Percentiles rank a stretch among this genome's conserved stretches.
Conservation (phyloP, 441 rosid genomes). For the Viola pubescens region DNA sequence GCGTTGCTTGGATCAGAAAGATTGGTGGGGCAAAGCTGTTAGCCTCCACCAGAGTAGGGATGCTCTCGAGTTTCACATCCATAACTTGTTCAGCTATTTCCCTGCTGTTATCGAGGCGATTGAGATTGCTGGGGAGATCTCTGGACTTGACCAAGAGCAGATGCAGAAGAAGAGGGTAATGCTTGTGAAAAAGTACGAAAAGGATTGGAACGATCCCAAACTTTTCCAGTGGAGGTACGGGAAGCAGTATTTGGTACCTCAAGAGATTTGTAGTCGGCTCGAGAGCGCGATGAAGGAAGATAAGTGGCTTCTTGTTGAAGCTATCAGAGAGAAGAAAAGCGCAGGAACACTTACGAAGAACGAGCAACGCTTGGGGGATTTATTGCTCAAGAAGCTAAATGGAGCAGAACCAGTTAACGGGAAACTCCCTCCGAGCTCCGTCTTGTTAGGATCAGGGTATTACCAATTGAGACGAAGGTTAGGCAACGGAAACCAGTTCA, state of each 20-base stretch:
- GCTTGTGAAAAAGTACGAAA: constrained; percentile 58
- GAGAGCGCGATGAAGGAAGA: constrained; percentile 74
- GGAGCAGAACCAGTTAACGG: constrained; percentile 34
- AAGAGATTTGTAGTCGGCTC: constrained; percentile 41
- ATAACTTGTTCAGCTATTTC: constrained; percentile 63
- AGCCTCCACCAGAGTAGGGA: constrained; percentile 74
- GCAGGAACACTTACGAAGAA: constrained; percentile 38
- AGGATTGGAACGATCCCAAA: constrained; percentile 76
- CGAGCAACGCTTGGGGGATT: constrained; percentile 57
- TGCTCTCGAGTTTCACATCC: constrained; percentile 69
- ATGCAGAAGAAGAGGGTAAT: constrained; percentile 67
- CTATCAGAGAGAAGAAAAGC: constrained; percentile 46
- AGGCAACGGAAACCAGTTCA: constrained; percentile 59
- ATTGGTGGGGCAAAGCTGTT: constrained; percentile 84
- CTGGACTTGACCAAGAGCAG: constrained; percentile 71
- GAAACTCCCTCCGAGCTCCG: constrained; percentile 58
- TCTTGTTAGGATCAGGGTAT: constrained; percentile 62
- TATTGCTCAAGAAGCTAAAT: constrained; percentile 50
- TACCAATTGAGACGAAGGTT: constrained; percentile 67
- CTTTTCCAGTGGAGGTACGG: constrained; percentile 75
- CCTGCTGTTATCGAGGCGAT: constrained; percentile 76
- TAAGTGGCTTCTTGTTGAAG: constrained; percentile 62
- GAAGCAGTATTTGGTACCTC: constrained; percentile 63
- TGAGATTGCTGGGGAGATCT: constrained; percentile 74
- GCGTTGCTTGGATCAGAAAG: constrained; percentile 66